Evolutionary conservation across 2,329 filamentous ascomycete genomes (phyloP).

Genomic region (Verticillium longisporum): DNA sequence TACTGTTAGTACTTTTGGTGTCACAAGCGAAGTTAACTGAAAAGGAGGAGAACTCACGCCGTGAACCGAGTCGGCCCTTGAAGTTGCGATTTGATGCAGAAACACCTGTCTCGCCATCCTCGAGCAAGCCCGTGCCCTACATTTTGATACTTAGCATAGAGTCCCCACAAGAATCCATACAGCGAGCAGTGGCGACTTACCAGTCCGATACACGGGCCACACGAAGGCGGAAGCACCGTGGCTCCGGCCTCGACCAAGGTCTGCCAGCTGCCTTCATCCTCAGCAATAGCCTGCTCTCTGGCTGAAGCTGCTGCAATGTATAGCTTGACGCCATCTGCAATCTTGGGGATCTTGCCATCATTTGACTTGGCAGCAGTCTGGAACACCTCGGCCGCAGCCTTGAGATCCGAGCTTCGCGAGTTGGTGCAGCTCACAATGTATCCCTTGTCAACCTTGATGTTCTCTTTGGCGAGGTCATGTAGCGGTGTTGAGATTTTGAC

Average conservation of each 20-base stretch:
- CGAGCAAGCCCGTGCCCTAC: conserved; percentile 58
- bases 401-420: conserved; percentile 71
- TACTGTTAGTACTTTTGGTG: conserved; percentile 12
- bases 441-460: conserved; percentile 75
- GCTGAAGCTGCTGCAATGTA: conserved; percentile 86
- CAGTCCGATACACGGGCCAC: conserved; percentile 81
- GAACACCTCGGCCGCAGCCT: conserved; percentile 79
- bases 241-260: conserved; percentile 75
- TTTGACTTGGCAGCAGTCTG: conserved; percentile 59
- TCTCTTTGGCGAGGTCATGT: conserved; percentile 60
- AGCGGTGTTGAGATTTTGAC: conserved; percentile 83
- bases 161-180: neutral
- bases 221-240: conserved; percentile 61
- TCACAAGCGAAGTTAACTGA: too few relatives aligned
- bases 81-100: conserved; percentile 91
- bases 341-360: conserved; percentile 56
- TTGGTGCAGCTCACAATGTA: conserved; percentile 93
- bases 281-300: conserved; percentile 68
- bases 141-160: neutral
- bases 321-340: conserved; percentile 71
- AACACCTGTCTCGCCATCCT: conserved; percentile 82
- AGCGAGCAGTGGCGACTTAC: conserved; percentile 21
- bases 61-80: conserved; percentile 78
- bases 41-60: too few relatives aligned
- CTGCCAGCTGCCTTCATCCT: conserved; percentile 83